Evolutionary conservation across 179 eudicot species (phyloP).

Genomic region (Spinacia oleracea): DNA sequence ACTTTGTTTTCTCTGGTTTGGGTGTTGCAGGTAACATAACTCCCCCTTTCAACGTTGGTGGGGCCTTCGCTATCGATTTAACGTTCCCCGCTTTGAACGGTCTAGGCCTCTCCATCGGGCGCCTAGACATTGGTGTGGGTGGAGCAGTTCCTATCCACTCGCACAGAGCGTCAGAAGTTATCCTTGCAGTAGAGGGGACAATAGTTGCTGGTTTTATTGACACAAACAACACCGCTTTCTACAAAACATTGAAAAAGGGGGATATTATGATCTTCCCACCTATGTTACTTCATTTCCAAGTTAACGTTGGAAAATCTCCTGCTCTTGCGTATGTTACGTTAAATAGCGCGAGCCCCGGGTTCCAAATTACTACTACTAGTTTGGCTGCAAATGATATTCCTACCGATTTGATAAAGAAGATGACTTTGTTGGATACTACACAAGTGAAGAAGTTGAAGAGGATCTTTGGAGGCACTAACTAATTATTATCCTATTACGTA

Average conservation of each 20-base stretch:
- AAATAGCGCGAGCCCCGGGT: constrained; percentile 5
- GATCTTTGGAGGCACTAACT: constrained; percentile 15
- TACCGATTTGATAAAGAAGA: background rate
- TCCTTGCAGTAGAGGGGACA: constrained; percentile 15
- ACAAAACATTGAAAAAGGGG: constrained; percentile 18
- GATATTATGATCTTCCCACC: constrained; percentile 24
- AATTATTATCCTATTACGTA: background rate
- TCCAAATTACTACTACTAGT: background rate
- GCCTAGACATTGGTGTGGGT: constrained; percentile 25
- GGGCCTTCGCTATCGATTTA: background rate
- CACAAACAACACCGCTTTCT: background rate
- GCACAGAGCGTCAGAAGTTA: constrained; percentile 19
- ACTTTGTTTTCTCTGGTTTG: constrained; percentile 22
- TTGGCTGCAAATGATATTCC: constrained; percentile 3
- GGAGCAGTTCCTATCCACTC: constrained; percentile 20
- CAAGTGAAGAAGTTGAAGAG: constrained; percentile 16
- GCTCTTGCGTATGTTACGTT: constrained; percentile 4
- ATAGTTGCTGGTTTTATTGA: constrained; percentile 22
- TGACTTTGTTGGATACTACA: background rate
- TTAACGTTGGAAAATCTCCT: background rate
- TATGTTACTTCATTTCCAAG: constrained; percentile 9
- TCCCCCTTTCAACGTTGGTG: background rate
- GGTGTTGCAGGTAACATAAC: background rate
- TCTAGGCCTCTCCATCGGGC: constrained; percentile 14
- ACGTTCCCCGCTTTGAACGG: constrained; percentile 27